Base-by-base conservation (phyloP, 2,329 filamentous ascomycete species). In the Aspergillus caelatus region DNA sequence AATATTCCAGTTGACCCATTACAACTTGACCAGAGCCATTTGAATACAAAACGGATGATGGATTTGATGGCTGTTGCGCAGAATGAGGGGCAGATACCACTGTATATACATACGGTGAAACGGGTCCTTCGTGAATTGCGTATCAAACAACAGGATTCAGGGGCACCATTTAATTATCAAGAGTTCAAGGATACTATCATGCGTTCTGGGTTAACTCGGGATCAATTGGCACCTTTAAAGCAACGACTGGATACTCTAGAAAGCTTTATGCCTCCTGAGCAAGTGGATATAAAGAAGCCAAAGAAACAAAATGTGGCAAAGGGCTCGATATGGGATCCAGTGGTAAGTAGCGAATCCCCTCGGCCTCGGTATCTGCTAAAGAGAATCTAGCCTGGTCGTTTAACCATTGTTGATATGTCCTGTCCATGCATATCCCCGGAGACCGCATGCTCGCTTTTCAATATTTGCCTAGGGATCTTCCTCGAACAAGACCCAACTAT, bases 1-100 rank as follows among this genome's bases (percentile, higher is more conserved):
- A 80, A 83, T 4, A 77, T 89, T 4, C 72, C 66, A 0, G 82
- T 89, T 0, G 75, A 84, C 9, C 79, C 81, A 1, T 78, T 90
- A 4, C 78, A 81, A 0, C 76, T 90, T 4, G 80, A 84, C 46
- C 77, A 86, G 36, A 64, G 71, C 0, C 77, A 88, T 39, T 79
- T 90, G 1, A 87, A 86, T 65, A 86, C 86, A 0, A 80, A 82
- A 52, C 78, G 85, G 0, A 87, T 90, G 83, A 75, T 86, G 12
- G 83, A 86, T 10, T 76, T 89, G 0, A 89, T 89, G 86, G 85
- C 84, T 0, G 81, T 87, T 0, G 79, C 76, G 0, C 74, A 76
- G 1, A 71, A 77, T 1, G 74, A 74, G 1, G 66, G 65, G 7
- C 77, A 82, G 0, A 53, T 64, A 57, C 88, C 87, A 0, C 78